Percentiles rank a stretch among this genome's conserved stretches.
Evolutionary conservation across 75 land plant genomes (phyloP).

Genomic region (Gnetum montanum): DNA sequence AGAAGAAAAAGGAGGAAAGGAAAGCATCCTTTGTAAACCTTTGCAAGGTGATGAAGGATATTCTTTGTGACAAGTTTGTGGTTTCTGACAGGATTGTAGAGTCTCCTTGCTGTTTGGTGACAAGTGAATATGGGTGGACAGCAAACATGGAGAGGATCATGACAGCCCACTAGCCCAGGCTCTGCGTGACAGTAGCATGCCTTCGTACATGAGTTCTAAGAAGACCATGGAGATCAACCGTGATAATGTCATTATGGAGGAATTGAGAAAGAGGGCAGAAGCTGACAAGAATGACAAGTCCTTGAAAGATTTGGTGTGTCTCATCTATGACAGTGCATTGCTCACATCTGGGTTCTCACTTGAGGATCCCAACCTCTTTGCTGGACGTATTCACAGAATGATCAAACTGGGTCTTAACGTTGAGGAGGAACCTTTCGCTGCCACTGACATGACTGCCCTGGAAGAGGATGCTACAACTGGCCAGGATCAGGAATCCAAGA

Average conservation of each 20-base stretch:
- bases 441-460: slow-evolving; percentile 31
- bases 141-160: slow-evolving; percentile 75
- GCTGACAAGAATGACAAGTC: slow-evolving; percentile 45
- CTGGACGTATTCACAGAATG: slow-evolving; percentile 64
- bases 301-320: slow-evolving; percentile 51
- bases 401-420: slow-evolving; percentile 70
- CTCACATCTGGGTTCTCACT: slow-evolving; percentile 70
- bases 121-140: slow-evolving; percentile 81
- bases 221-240: slow-evolving; percentile 88
- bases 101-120: slow-evolving; percentile 70
- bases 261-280: slow-evolving; percentile 52
- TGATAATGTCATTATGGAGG: slow-evolving; percentile 68
- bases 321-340: slow-evolving; percentile 59
- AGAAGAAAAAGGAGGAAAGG: slow-evolving; percentile 38
- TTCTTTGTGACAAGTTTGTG: slow-evolving; percentile 45
- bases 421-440: slow-evolving; percentile 29
- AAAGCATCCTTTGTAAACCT: slow-evolving; percentile 57
- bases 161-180: slow-evolving; percentile 57
- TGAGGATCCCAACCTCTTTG: slow-evolving; percentile 69
- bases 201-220: slow-evolving; percentile 61
- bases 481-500: slow-evolving; percentile 38
- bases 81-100: slow-evolving; percentile 65
- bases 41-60: slow-evolving; percentile 61
- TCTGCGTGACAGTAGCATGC: slow-evolving; percentile 65
- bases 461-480: slow-evolving; percentile 15